A percentile compares a stretch with the other conserved stretches of the same genome.
These are phyloP conservation scores for Pythium aquatile DNA, from an alignment of 352 stramenopile species.

Conservation along the genomic window DNA sequence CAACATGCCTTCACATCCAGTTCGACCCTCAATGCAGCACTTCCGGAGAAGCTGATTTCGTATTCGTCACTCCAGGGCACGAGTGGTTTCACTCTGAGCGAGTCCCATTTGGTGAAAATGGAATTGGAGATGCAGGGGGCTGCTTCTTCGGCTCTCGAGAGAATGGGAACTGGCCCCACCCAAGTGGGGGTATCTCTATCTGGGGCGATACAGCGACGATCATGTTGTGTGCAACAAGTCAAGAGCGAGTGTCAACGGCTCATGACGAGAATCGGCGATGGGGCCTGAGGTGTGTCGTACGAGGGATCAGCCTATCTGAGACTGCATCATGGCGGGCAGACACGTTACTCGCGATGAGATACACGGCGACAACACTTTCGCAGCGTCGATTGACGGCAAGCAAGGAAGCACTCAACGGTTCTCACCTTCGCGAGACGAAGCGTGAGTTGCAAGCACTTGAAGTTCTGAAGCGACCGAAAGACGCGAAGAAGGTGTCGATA, in stretches of 20 bases:
- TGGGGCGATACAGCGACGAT: constrained; percentile 64
- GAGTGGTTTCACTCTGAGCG: constrained; percentile 61
- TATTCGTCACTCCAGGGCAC: constrained; percentile 58
- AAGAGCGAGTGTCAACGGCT: constrained; percentile 35
- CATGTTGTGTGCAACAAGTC: constrained; percentile 65
- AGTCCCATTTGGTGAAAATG: constrained; percentile 51
- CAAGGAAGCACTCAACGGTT: constrained; percentile 1
- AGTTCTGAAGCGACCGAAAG: not conserved
- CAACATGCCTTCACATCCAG: constrained; percentile 55
- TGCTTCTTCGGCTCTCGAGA: constrained; percentile 62
- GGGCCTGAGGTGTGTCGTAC: constrained; percentile 60
- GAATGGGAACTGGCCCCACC: constrained; percentile 51
- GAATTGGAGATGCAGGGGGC: constrained; percentile 59
- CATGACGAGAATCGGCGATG: constrained; percentile 48
- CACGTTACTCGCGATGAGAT: constrained; percentile 31
- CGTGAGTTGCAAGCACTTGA: not conserved
- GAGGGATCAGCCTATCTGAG: constrained; percentile 32
- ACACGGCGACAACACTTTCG: constrained; percentile 29
- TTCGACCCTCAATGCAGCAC: constrained; percentile 69
- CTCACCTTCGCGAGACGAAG: constrained; percentile 3
- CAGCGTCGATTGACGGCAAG: constrained; percentile 14
- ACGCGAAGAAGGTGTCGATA: not conserved
- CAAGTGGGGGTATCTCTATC: constrained; percentile 44
- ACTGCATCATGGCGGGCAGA: constrained; percentile 32
- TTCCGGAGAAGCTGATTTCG: constrained; percentile 57